phyloP scores from a whole-genome alignment of 345 rosid species.

The Balakata baccata region DNA sequence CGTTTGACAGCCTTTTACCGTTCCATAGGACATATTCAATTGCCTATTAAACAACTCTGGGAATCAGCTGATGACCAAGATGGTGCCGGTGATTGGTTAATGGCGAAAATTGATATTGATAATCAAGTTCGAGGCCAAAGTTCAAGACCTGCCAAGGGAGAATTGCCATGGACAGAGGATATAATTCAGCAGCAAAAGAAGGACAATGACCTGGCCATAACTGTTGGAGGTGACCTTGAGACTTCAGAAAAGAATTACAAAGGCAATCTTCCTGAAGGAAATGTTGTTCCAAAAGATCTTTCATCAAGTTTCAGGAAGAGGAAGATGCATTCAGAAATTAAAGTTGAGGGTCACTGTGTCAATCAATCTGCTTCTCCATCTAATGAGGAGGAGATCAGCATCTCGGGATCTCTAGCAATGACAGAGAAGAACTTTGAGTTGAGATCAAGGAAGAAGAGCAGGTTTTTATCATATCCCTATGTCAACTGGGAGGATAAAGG shows the following conservation, averaged over 20 bases:
- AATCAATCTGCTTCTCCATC: constrained; percentile 13
- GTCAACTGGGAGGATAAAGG: constrained; percentile 41
- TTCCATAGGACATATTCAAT: constrained; percentile 49
- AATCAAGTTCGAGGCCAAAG: constrained; percentile 16
- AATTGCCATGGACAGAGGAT: constrained; percentile 11
- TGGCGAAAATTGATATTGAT: neutral
- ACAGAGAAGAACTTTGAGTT: constrained; percentile 33
- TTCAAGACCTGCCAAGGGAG: neutral
- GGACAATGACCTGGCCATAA: constrained; percentile 21
- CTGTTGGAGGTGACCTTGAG: constrained; percentile 10
- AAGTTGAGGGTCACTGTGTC: constrained; percentile 27
- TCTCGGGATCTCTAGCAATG: constrained; percentile 11
- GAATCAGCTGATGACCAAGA: constrained; percentile 28
- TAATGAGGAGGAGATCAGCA: constrained; percentile 8
- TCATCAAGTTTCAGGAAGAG: constrained; percentile 30
- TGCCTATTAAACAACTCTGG: constrained; percentile 47
- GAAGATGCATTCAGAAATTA: constrained; percentile 14
- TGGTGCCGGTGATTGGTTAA: neutral
- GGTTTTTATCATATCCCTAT: constrained; percentile 63
- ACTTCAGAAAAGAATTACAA: constrained; percentile 9
- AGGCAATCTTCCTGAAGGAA: constrained; percentile 20
- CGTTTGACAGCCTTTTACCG: constrained; percentile 53
- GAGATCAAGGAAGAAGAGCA: constrained; percentile 69
- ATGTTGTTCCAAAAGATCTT: constrained; percentile 19
- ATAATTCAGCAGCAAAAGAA: constrained; percentile 13